Evolutionary conservation across 2,329 filamentous ascomycete species (phyloP).

Genomic region (Diatrype stigma): DNA sequence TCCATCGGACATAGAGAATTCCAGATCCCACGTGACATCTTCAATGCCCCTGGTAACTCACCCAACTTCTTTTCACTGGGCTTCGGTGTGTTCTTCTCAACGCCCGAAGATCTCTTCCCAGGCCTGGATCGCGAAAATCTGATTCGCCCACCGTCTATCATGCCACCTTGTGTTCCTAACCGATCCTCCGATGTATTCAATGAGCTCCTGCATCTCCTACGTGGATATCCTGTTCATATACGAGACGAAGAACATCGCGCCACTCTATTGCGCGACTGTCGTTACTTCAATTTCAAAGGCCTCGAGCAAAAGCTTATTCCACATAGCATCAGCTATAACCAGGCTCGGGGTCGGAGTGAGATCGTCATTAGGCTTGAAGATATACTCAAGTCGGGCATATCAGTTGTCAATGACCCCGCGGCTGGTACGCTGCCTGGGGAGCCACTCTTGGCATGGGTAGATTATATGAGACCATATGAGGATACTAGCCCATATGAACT

Average conservation of each 20-base stretch:
- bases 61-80: conserved; percentile 95
- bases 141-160: conserved; percentile 80
- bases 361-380: conserved; percentile 80
- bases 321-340: conserved; percentile 72
- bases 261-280: conserved; percentile 76
- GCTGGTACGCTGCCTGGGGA: conserved; percentile 23
- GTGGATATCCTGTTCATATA: conserved; percentile 79
- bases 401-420: conserved; percentile 50
- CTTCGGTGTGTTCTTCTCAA: conserved; percentile 82
- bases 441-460: conserved; percentile 52
- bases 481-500: conserved; percentile 71
- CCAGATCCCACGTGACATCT: conserved; percentile 83
- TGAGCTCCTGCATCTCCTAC: conserved; percentile 75
- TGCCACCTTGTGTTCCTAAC: conserved; percentile 75
- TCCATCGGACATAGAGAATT: conserved; percentile 84
- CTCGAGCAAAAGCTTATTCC: conserved; percentile 83
- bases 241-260: conserved; percentile 71
- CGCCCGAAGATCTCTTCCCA: conserved; percentile 76
- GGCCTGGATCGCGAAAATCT: conserved; percentile 75
- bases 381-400: conserved; percentile 81
- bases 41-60: conserved; percentile 80
- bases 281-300: conserved; percentile 90
- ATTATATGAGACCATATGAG: conserved; percentile 81
- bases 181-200: conserved; percentile 80
- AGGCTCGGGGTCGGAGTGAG: conserved; percentile 62